Conservation (phyloP, 139 green algal species). For the Axilococcus clingmanii region DNA sequence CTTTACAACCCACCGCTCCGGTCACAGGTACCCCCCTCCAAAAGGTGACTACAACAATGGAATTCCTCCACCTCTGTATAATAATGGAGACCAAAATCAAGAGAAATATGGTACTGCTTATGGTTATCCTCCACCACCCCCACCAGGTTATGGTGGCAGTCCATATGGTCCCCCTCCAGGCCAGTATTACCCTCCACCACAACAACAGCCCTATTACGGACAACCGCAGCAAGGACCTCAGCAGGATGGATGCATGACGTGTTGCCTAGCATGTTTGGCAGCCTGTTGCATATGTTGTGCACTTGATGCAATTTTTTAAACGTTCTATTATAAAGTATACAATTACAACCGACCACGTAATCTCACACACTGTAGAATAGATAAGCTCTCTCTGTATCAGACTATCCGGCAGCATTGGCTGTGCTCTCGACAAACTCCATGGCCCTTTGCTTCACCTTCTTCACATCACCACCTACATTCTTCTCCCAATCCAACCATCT, state of each 20-base stretch:
- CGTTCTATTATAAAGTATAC: not conserved
- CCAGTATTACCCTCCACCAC: constrained; percentile 15
- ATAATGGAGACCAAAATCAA: constrained; percentile 3
- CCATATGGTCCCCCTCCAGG: constrained; percentile 5
- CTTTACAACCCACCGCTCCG: not conserved
- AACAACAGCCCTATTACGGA: constrained; percentile 9
- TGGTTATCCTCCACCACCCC: too few relatives aligned
- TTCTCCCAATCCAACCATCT: constrained; percentile 89
- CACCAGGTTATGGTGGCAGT: too few relatives aligned
- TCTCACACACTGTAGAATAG: constrained; percentile 1
- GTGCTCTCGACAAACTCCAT: constrained; percentile 77
- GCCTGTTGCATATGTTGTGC: constrained; percentile 19
- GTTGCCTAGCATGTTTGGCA: constrained; percentile 9
- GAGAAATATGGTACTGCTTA: too few relatives aligned
- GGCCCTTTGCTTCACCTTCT: constrained; percentile 75
- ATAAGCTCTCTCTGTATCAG: not conserved
- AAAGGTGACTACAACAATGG: not conserved
- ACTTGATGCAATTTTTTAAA: constrained; percentile 12
- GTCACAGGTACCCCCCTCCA: not conserved
- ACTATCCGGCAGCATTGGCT: not conserved
- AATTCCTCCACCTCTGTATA: constrained; percentile 2
- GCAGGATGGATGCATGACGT: not conserved
- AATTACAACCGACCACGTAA: not conserved
- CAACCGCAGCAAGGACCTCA: not conserved
- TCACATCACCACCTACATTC: constrained; percentile 60